These are phyloP conservation scores for Diatrype stigma DNA, from an alignment of 2,329 filamentous ascomycete species.

Conservation along the genomic window DNA sequence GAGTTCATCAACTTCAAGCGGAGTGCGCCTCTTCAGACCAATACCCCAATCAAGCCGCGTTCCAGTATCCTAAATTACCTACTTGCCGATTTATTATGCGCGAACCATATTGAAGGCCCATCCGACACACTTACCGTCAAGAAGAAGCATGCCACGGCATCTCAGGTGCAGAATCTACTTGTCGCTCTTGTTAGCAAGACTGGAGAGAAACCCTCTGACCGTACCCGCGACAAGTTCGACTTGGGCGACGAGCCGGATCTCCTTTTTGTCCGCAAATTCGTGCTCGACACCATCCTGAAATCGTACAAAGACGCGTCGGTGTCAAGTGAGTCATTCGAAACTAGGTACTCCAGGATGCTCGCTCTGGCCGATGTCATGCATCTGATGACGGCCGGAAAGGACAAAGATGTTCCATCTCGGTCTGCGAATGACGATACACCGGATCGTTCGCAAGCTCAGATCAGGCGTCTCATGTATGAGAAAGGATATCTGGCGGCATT, in stretches of 20 bases:
- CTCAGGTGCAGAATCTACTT: conserved; percentile 80
- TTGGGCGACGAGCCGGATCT: conserved; percentile 79
- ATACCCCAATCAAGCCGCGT: conserved; percentile 89
- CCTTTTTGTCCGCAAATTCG: conserved; percentile 89
- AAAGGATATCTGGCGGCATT: conserved; percentile 90
- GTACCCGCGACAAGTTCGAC: conserved; percentile 52
- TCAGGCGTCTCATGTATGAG: conserved; percentile 95
- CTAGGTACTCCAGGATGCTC: conserved; percentile 83
- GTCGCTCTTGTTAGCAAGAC: conserved; percentile 87
- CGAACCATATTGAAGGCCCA: conserved; percentile 59
- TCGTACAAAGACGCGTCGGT: conserved; percentile 84
- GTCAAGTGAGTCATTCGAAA: conserved; percentile 75
- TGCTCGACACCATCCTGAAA: conserved; percentile 86
- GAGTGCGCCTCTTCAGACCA: conserved; percentile 76
- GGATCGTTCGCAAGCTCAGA: conserved; percentile 68
- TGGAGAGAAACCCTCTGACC: conserved; percentile 65
- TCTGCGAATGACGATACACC: conserved; percentile 27
- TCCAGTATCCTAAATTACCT: conserved; percentile 93
- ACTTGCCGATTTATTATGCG: conserved; percentile 69
- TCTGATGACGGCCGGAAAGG: conserved; percentile 80
- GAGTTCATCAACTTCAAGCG: conserved; percentile 99
- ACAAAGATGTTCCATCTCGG: conserved; percentile 49
- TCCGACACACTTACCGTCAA: conserved; percentile 73
- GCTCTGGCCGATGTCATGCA: conserved; percentile 88
- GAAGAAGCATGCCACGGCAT: conserved; percentile 81